Percentiles rank a stretch among this genome's conserved stretches.
Conservation (phyloP, 345 rosid species). For the Abelmoschus esculentus region DNA sequence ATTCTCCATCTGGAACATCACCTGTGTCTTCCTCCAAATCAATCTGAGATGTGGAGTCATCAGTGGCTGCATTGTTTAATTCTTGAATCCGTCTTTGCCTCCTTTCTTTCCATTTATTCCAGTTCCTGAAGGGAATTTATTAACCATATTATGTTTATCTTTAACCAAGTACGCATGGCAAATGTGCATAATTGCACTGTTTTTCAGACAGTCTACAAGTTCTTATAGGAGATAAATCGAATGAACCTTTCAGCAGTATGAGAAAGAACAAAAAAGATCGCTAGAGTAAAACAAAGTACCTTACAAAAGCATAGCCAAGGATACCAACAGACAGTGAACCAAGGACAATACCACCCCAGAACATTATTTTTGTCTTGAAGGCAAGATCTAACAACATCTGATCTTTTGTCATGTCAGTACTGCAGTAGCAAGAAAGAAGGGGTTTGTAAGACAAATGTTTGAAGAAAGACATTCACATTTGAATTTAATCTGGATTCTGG, state of each 20-base stretch:
- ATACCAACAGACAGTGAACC: slow-evolving; percentile 62
- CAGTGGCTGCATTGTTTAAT: slow-evolving; percentile 19
- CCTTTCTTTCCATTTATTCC: slow-evolving; percentile 72
- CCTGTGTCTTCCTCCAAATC: slow-evolving; percentile 36
- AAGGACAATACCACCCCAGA: slow-evolving; percentile 56
- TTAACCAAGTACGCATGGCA: too few relatives aligned
- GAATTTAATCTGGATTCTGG: neutral
- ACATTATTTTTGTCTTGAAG: slow-evolving; percentile 42
- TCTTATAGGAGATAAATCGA: neutral
- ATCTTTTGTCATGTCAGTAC: slow-evolving; percentile 75
- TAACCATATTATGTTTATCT: too few relatives aligned
- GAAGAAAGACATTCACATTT: neutral
- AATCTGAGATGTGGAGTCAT: slow-evolving; percentile 13
- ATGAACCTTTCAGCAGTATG: neutral
- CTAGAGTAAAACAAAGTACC: slow-evolving; percentile 30
- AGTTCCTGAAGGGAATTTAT: slow-evolving; percentile 43
- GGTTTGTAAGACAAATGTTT: neutral
- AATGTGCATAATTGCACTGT: neutral
- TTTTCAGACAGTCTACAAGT: neutral
- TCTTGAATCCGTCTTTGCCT: slow-evolving; percentile 31
- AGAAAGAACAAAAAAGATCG: neutral
- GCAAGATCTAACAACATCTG: slow-evolving; percentile 65
- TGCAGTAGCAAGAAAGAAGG: slow-evolving; percentile 23
- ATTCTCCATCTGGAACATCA: slow-evolving; percentile 64
- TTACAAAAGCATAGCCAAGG: slow-evolving; percentile 65